Percentiles rank a stretch among this genome's conserved stretches.
Conservation (phyloP, 805 yeast species). For the Teunomyces barrocoloradensis region DNA sequence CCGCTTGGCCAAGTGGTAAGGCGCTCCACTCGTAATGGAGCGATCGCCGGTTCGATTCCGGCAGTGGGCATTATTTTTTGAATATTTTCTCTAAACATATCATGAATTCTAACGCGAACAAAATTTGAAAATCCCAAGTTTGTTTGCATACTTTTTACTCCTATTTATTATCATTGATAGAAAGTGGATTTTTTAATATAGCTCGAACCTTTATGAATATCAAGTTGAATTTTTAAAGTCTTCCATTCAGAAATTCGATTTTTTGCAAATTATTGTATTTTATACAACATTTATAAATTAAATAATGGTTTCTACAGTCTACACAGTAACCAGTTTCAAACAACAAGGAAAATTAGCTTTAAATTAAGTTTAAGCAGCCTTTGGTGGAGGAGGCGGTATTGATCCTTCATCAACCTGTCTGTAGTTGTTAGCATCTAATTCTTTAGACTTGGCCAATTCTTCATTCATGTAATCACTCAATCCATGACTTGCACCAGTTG, state of each 20-base stretch:
- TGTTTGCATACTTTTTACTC: too few species aligned
- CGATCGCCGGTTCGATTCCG: slow-evolving; percentile 56
- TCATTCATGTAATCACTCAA: slow-evolving; percentile 43
- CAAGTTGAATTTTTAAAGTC: too few species aligned
- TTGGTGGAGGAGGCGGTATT: slow-evolving; percentile 31
- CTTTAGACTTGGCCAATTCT: slow-evolving; percentile 41
- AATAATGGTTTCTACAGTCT: too few species aligned
- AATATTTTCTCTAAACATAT: slow-evolving; percentile 3
- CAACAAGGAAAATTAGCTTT: too few species aligned
- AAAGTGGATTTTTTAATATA: too few species aligned
- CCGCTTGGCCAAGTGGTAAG: slow-evolving; percentile 56
- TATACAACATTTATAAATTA: too few species aligned
- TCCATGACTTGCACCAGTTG: slow-evolving; percentile 20
- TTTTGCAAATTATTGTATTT: too few species aligned
- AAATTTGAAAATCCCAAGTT: neutral
- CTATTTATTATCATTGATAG: too few species aligned
- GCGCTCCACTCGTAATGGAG: slow-evolving; percentile 56
- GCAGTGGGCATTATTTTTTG: slow-evolving; percentile 41
- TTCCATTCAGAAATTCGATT: too few species aligned
- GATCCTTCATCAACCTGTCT: slow-evolving; percentile 21
- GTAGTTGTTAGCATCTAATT: slow-evolving; percentile 20
- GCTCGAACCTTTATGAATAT: too few species aligned
- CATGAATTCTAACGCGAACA: too few species aligned
- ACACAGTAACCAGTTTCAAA: too few species aligned
- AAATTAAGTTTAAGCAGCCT: slow-evolving; percentile 1